Percentiles rank a stretch among this genome's conserved stretches.
Evolutionary conservation across 176 grass and related monocot genomes (phyloP).

Genomic region (Zoysia japonica): DNA sequence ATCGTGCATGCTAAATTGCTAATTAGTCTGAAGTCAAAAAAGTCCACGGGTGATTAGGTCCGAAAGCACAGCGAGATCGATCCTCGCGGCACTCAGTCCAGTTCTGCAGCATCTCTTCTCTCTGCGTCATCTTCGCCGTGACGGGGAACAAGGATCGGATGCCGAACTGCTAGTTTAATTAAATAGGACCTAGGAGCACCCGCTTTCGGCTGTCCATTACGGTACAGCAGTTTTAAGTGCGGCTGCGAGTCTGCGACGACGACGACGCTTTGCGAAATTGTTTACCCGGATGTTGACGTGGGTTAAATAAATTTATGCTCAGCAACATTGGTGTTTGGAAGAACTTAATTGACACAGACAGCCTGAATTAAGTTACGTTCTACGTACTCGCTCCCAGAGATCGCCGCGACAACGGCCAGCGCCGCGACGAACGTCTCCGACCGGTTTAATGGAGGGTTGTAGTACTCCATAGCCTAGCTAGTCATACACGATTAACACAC

Average conservation of each 20-base stretch:
- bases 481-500: constrained; percentile 25
- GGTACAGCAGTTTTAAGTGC: too few relatives aligned
- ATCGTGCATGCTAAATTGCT: not conserved
- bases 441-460: constrained; percentile 27
- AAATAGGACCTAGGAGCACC: too few relatives aligned
- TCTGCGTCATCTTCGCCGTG: not conserved
- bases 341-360: too few relatives aligned
- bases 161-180: constrained; percentile 7
- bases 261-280: too few relatives aligned
- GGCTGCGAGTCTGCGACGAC: too few relatives aligned
- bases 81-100: not conserved
- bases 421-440: constrained; percentile 2
- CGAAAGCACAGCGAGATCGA: constrained; percentile 3
- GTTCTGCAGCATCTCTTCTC: too few relatives aligned
- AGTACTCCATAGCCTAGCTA: not conserved
- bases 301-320: too few relatives aligned
- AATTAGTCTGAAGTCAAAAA: constrained; percentile 14
- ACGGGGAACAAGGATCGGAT: constrained; percentile 48
- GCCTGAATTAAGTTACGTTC: too few relatives aligned
- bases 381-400: too few relatives aligned
- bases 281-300: too few relatives aligned
- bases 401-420: not conserved
- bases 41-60: not conserved
- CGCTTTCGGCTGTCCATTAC: too few relatives aligned
- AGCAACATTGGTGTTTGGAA: too few relatives aligned